Conservation (phyloP, 768 basidiomycete genomes). For the Mycena pura region DNA sequence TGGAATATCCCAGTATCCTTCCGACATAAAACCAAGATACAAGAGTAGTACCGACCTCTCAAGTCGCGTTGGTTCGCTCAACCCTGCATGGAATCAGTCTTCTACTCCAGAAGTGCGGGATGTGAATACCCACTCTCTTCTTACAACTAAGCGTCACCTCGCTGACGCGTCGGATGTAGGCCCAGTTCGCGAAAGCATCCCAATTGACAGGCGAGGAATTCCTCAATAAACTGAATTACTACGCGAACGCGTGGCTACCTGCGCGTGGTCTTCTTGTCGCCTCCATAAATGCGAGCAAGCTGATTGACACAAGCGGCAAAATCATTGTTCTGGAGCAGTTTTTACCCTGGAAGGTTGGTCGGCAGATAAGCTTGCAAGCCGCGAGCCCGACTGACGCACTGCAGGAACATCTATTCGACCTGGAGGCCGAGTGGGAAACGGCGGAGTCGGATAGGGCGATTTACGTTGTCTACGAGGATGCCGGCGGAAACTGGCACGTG, state of each 20-base stretch:
- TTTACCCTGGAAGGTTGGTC: slow-evolving; percentile 84
- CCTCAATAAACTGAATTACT: slow-evolving; percentile 77
- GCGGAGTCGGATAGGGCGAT: slow-evolving; percentile 61
- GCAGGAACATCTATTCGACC: slow-evolving; percentile 85
- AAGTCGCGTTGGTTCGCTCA: slow-evolving; percentile 81
- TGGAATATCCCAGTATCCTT: slow-evolving; percentile 83
- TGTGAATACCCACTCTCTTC: slow-evolving; percentile 56
- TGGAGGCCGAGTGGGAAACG: slow-evolving; percentile 67
- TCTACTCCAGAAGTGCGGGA: slow-evolving; percentile 71
- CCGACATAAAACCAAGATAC: slow-evolving; percentile 73
- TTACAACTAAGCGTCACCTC: not conserved
- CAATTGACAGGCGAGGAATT: slow-evolving; percentile 87
- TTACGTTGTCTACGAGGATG: slow-evolving; percentile 93
- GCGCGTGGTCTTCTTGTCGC: slow-evolving; percentile 79
- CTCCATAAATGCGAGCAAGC: slow-evolving; percentile 63
- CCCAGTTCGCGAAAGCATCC: slow-evolving; percentile 81
- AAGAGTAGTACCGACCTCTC: slow-evolving; percentile 83
- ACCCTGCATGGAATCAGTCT: slow-evolving; percentile 92
- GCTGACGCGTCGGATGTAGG: slow-evolving; percentile 44
- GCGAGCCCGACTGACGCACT: not conserved
- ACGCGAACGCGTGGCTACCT: slow-evolving; percentile 90
- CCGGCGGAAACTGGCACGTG: slow-evolving; percentile 82
- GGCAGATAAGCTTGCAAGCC: not conserved
- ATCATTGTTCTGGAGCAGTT: slow-evolving; percentile 83
- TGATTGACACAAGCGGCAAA: slow-evolving; percentile 72